Conservation (phyloP, 2,329 filamentous ascomycete genomes). For the Periconia sp. region DNA sequence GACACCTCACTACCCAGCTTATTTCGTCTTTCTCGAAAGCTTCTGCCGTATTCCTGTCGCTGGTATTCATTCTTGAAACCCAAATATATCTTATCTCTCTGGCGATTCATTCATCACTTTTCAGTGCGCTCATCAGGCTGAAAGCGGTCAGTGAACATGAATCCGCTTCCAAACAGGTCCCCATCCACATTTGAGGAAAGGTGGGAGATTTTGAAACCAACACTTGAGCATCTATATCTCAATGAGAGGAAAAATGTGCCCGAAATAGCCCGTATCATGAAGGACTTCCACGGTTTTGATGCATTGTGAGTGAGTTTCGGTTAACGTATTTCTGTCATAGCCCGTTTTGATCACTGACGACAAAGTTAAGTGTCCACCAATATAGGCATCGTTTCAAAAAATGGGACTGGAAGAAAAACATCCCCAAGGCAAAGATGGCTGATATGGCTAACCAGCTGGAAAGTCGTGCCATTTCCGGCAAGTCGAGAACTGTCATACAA, state of each 20-base stretch:
- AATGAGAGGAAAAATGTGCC: constrained; percentile 9
- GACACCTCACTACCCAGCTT: not conserved
- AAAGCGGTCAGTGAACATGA: not conserved
- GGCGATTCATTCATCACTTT: too few relatives aligned
- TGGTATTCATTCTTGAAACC: too few relatives aligned
- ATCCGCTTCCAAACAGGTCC: not conserved
- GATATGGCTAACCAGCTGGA: constrained; percentile 14
- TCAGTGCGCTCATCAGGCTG: too few relatives aligned
- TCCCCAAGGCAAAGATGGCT: constrained; percentile 22
- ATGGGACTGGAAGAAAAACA: constrained; percentile 34
- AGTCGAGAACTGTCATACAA: constrained; percentile 12
- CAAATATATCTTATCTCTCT: too few relatives aligned
- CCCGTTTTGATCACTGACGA: too few relatives aligned
- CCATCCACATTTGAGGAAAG: constrained; percentile 1
- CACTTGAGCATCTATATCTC: constrained; percentile 16
- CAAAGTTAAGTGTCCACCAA: constrained; percentile 24
- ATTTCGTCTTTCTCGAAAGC: too few relatives aligned
- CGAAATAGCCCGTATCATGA: constrained; percentile 14
- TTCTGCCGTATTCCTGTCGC: too few relatives aligned
- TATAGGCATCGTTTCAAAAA: constrained; percentile 39
- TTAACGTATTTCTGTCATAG: too few relatives aligned
- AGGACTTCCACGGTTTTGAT: constrained; percentile 13
- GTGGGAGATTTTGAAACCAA: constrained; percentile 16
- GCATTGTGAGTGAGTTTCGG: constrained; percentile 3
- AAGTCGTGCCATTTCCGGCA: constrained; percentile 16